These are phyloP conservation scores for Salix exigua DNA, from an alignment of 345 rosid species.

Conservation along the genomic window DNA sequence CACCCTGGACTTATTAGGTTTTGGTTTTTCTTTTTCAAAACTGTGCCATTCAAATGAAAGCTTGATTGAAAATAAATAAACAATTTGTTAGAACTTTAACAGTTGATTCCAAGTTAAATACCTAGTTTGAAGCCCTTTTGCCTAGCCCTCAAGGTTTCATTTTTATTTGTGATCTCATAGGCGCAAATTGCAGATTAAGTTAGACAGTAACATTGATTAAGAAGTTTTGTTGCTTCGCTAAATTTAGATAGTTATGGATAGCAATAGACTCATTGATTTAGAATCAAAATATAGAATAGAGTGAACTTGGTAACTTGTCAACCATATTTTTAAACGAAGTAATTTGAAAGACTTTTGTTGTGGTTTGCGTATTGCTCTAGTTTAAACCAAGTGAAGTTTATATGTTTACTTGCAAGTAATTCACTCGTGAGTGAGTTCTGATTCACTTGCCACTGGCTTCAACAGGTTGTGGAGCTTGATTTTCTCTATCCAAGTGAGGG, in stretches of 20 bases:
- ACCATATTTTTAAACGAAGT: neutral
- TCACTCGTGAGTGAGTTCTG: neutral
- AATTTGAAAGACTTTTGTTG: neutral
- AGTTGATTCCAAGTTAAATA: neutral
- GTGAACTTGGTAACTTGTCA: neutral
- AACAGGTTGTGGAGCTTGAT: conserved; percentile 43
- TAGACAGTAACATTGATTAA: neutral
- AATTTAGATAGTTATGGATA: neutral
- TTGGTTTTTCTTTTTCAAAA: neutral
- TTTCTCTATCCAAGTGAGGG: conserved; percentile 45
- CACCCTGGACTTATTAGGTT: neutral
- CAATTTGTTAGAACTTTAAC: neutral
- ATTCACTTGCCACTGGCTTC: neutral
- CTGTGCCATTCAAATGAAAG: neutral
- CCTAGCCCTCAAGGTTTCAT: neutral
- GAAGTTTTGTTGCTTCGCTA: neutral
- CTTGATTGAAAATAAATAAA: neutral
- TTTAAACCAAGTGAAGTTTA: neutral
- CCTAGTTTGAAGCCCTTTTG: neutral
- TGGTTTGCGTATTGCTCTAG: neutral
- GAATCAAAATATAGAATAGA: neutral
- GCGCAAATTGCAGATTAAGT: neutral
- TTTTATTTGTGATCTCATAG: neutral
- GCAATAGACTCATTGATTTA: neutral
- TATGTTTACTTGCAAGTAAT: neutral